Conservation (phyloP, 495 filamentous ascomycete genomes). For the Aspergillus leporis region DNA sequence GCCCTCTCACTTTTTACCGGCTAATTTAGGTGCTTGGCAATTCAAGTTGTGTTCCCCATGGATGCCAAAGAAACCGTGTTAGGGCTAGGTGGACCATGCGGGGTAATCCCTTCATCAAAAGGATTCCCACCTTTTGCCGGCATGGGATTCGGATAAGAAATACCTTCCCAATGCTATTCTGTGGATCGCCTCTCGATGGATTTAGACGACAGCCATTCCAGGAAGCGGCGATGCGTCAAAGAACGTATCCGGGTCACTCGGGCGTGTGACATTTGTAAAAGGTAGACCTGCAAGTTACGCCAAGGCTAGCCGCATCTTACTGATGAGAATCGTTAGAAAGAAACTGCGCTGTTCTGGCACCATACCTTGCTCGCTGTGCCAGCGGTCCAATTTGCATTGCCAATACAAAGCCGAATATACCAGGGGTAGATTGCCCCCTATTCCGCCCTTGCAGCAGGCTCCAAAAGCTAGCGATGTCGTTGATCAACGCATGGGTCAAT, state of each 20-base stretch:
- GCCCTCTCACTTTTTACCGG: too few species aligned
- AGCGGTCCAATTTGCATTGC: slow-evolving; percentile 17
- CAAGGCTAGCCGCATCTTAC: slow-evolving; percentile 5
- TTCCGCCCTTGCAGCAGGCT: slow-evolving; percentile 12
- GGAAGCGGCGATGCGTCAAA: slow-evolving; percentile 23
- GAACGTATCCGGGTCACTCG: slow-evolving; percentile 33
- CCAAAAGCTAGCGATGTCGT: neutral
- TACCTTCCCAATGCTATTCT: neutral
- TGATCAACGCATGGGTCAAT: neutral
- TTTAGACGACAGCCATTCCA: slow-evolving; percentile 8
- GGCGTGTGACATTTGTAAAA: slow-evolving; percentile 38
- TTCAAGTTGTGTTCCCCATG: too few species aligned
- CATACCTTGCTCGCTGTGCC: slow-evolving; percentile 26
- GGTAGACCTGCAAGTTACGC: slow-evolving; percentile 11
- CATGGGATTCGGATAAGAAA: neutral
- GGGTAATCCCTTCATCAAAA: too few species aligned
- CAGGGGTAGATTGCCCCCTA: slow-evolving; percentile 23
- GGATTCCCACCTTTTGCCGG: neutral
- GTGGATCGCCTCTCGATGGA: slow-evolving; percentile 9
- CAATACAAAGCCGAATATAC: slow-evolving; percentile 29
- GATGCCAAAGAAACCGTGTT: too few species aligned
- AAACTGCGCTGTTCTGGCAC: slow-evolving; percentile 37
- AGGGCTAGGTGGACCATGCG: too few species aligned
- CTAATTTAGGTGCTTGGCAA: too few species aligned
- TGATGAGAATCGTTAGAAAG: slow-evolving; percentile 15